Conservation (phyloP, 305 asterid species). For the Petunia hybrid region DNA sequence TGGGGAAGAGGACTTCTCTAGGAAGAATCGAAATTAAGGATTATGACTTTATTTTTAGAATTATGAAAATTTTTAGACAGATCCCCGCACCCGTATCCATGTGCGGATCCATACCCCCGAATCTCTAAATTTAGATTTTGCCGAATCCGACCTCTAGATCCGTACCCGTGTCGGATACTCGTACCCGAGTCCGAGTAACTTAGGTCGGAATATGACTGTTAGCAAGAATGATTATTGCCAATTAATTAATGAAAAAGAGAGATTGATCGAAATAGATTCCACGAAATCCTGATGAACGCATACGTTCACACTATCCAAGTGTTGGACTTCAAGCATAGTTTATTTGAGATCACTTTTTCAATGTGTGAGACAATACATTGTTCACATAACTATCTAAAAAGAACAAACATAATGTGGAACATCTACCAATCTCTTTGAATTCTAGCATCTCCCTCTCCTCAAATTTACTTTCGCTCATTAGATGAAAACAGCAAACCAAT, state of each 20-base stretch:
- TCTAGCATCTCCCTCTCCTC: slow-evolving; percentile 1
- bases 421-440: neutral
- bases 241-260: slow-evolving; percentile 15
- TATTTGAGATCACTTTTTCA: slow-evolving; percentile 1
- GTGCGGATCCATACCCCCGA: no score
- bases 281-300: slow-evolving; percentile 3
- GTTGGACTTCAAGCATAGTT: slow-evolving; percentile 19
- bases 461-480: slow-evolving; percentile 12
- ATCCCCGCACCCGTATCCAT: no score
- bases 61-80: no score
- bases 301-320: neutral
- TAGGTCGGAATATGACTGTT: slow-evolving; percentile 2
- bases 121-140: no score
- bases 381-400: slow-evolving; percentile 14
- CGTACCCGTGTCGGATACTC: no score
- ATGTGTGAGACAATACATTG: neutral
- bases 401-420: slow-evolving; percentile 1
- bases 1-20: no score
- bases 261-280: slow-evolving; percentile 13
- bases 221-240: neutral
- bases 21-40: no score
- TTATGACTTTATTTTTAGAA: no score
- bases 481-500: neutral
- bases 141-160: no score
- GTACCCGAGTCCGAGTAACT: neutral